A percentile compares a stretch with the other conserved stretches of the same genome.
phyloP scores from a whole-genome alignment of 1,284 basidiomycete species.

The Schizophyllum amplum region DNA sequence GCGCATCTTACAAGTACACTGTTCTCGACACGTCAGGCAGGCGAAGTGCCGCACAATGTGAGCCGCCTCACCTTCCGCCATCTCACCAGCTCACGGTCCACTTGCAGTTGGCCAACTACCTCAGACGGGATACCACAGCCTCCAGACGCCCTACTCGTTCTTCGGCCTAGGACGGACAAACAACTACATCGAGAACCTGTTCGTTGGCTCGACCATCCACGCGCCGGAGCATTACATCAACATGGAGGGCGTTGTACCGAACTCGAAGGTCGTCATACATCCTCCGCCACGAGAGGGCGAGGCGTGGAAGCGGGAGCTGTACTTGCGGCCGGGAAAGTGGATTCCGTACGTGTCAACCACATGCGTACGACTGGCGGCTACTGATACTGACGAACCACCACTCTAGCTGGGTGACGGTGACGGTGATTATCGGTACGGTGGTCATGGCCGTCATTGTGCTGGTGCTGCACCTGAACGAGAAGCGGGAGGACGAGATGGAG shows the following conservation, averaged over 20 bases:
- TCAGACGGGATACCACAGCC: conserved; percentile 84
- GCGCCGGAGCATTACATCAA: conserved; percentile 68
- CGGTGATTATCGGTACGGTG: conserved; percentile 68
- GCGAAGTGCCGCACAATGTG: conserved; percentile 86
- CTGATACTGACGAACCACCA: too few species aligned
- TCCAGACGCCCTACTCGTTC: conserved; percentile 90
- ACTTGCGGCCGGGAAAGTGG: conserved; percentile 93
- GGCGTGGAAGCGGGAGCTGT: conserved; percentile 85
- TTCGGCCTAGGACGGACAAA: conserved; percentile 98
- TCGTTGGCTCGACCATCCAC: conserved; percentile 83
- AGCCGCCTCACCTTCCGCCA: conserved; percentile 6
- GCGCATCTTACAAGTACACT: conserved; percentile 96
- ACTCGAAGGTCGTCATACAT: conserved; percentile 93
- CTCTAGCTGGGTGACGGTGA: conserved; percentile 76
- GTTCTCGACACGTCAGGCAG: conserved; percentile 89
- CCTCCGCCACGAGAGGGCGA: conserved; percentile 55
- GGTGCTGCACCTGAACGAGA: conserved; percentile 86
- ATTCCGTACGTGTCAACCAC: conserved; percentile 43
- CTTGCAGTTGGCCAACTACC: conserved; percentile 80
- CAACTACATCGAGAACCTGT: conserved; percentile 98
- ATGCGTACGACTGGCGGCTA: too few species aligned
- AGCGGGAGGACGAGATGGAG: conserved; percentile 92
- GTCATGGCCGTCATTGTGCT: conserved; percentile 79
- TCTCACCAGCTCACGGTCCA: conserved; percentile 3
- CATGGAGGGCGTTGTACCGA: conserved; percentile 96